Evolutionary conservation across 2,329 filamentous ascomycete species (phyloP).

Genomic region (Arthroderma uncinatum): DNA sequence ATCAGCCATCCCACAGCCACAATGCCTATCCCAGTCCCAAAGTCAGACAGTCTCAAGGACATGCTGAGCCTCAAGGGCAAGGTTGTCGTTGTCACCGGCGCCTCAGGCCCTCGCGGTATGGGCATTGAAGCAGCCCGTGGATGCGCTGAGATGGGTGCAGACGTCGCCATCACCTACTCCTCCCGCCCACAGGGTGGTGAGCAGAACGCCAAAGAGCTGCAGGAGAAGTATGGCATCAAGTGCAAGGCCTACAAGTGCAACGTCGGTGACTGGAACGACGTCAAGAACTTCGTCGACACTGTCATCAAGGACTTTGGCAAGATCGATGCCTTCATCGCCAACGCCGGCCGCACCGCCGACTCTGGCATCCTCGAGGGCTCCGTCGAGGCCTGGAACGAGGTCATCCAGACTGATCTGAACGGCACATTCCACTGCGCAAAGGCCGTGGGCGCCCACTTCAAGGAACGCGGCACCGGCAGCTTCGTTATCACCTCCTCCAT

Average conservation of each 20-base stretch:
- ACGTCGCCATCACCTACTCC: conserved; percentile 56
- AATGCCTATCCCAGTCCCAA: conserved; percentile 19
- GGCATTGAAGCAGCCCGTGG: conserved; percentile 56
- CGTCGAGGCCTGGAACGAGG: conserved; percentile 61
- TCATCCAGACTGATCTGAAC: conserved; percentile 78
- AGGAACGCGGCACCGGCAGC: conserved; percentile 51
- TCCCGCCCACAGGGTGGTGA: conserved; percentile 51
- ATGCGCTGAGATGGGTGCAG: conserved; percentile 53
- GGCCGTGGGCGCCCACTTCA: conserved; percentile 72
- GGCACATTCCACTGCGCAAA: conserved; percentile 77
- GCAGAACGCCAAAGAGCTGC: conserved; percentile 54
- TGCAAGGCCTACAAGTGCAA: conserved; percentile 57
- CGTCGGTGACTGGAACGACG: conserved; percentile 46
- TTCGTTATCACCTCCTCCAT: conserved; percentile 58
- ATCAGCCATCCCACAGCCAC: conserved; percentile 3
- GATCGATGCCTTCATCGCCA: conserved; percentile 57
- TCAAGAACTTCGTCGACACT: conserved; percentile 45
- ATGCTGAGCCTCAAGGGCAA: conserved; percentile 34
- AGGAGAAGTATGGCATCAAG: conserved; percentile 51
- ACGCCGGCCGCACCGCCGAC: conserved; percentile 60
- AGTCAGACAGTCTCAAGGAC: conserved; percentile 17
- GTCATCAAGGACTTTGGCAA: conserved; percentile 60
- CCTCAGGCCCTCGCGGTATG: conserved; percentile 53
- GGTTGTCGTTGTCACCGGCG: conserved; percentile 39
- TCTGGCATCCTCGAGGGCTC: conserved; percentile 57